Conservation (phyloP, 2,329 filamentous ascomycete species). For the Colletotrichum sp. region DNA sequence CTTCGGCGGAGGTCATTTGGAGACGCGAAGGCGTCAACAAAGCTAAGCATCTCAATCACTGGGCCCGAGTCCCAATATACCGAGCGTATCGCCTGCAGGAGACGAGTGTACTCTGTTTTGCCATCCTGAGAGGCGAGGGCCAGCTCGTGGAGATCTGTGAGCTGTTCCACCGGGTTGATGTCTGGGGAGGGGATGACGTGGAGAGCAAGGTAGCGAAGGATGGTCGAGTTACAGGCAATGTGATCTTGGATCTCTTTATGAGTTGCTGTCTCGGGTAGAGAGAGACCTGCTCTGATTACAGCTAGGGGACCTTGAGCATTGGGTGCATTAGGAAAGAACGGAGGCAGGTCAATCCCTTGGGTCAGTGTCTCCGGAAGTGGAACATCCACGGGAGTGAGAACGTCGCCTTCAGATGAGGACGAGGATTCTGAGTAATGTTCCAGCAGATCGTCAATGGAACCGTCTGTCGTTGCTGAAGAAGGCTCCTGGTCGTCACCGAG, state of each 20-base stretch:
- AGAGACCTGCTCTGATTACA: conserved; percentile 19
- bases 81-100: conserved; percentile 8
- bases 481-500: neutral
- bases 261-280: neutral
- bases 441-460: neutral
- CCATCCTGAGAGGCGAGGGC: neutral
- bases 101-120: neutral
- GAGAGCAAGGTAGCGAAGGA: conserved; percentile 25
- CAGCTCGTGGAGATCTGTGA: neutral
- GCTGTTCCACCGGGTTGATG: neutral
- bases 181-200: neutral
- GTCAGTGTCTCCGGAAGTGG: neutral
- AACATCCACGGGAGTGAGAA: neutral
- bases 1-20: neutral
- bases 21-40: neutral
- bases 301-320: neutral
- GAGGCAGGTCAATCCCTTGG: neutral
- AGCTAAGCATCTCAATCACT: conserved; percentile 3
- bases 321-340: neutral
- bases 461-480: neutral
- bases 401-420: neutral
- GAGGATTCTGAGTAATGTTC: neutral
- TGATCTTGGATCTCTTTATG: conserved; percentile 10
- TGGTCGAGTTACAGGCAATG: conserved; percentile 23
- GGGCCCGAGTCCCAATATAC: neutral